Evolutionary conservation across 1,284 basidiomycete genomes (phyloP).

Genomic region (Cryptococcus wingfieldii): DNA sequence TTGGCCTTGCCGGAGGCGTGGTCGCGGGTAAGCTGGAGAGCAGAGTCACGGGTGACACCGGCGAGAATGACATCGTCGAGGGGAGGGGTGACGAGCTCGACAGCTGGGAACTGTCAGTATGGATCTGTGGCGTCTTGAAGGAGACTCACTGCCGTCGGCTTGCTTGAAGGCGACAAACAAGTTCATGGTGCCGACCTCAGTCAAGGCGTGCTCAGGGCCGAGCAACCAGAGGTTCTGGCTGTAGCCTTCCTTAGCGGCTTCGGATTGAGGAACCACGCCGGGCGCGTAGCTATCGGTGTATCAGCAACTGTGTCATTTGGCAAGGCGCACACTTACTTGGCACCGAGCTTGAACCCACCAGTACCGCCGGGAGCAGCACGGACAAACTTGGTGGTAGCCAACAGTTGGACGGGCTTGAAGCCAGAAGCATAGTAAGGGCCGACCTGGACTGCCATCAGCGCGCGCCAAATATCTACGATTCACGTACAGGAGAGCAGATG

Average conservation of each 20-base stretch:
- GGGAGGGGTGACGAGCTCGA: slow-evolving; percentile 85
- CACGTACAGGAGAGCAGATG: slow-evolving; percentile 71
- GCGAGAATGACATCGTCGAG: slow-evolving; percentile 94
- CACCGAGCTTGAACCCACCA: slow-evolving; percentile 84
- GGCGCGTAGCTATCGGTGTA: slow-evolving; percentile 62
- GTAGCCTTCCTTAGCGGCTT: slow-evolving; percentile 80
- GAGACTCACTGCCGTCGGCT: slow-evolving; percentile 61
- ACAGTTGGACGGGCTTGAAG: slow-evolving; percentile 91
- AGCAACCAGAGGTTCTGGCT: slow-evolving; percentile 94
- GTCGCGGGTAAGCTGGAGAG: slow-evolving; percentile 61
- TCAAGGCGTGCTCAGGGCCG: slow-evolving; percentile 77
- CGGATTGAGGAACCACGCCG: slow-evolving; percentile 79
- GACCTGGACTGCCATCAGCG: slow-evolving; percentile 39
- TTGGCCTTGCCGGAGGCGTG: slow-evolving; percentile 60
- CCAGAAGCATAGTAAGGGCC: slow-evolving; percentile 93
- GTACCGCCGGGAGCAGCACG: slow-evolving; percentile 90
- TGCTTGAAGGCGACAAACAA: slow-evolving; percentile 80
- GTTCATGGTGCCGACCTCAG: slow-evolving; percentile 90
- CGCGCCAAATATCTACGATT: neutral
- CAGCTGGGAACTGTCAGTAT: slow-evolving; percentile 46
- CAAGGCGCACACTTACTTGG: slow-evolving; percentile 54
- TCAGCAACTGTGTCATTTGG: neutral
- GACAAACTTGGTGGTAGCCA: slow-evolving; percentile 85
- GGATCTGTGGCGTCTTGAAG: too few species aligned
- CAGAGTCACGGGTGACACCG: slow-evolving; percentile 88